Evolutionary conservation across 371 early-diverging fungal species (phyloP).

Genomic region (Rhizomucor pusillus): DNA sequence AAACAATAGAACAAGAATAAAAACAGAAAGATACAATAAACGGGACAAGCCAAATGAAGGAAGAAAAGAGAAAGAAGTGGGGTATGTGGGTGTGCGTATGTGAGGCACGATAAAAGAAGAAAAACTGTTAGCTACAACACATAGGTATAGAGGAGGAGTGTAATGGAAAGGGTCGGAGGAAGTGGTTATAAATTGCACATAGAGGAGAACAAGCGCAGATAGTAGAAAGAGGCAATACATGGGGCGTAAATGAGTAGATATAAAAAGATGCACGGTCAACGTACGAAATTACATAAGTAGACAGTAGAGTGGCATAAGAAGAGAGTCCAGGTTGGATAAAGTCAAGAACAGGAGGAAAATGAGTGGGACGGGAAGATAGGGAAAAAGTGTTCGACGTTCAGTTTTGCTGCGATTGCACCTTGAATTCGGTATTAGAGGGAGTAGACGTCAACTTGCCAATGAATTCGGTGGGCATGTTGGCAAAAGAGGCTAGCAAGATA

Average conservation of each 20-base stretch:
- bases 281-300: too few species aligned
- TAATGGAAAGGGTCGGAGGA: neutral
- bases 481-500: neutral
- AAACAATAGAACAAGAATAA: too few species aligned
- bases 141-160: constrained; percentile 3
- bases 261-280: neutral
- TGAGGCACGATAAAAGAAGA: neutral
- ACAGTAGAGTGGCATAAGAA: neutral
- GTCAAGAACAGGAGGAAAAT: too few species aligned
- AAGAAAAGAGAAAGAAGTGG: too few species aligned
- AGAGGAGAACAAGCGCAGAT: neutral
- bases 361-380: neutral
- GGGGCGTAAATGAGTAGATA: neutral
- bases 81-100: too few species aligned
- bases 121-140: neutral
- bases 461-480: neutral
- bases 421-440: constrained; percentile 1
- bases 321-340: too few species aligned
- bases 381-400: neutral
- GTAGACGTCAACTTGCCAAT: constrained; percentile 4
- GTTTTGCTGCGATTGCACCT: neutral
- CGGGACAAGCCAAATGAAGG: too few species aligned
- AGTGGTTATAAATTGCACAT: neutral
- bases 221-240: neutral
- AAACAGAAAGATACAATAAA: too few species aligned